Percentiles rank a stretch among this genome's conserved stretches.
Evolutionary conservation across 257 asterid genomes (phyloP).

Genomic region (Phtheirospermum japonicum): DNA sequence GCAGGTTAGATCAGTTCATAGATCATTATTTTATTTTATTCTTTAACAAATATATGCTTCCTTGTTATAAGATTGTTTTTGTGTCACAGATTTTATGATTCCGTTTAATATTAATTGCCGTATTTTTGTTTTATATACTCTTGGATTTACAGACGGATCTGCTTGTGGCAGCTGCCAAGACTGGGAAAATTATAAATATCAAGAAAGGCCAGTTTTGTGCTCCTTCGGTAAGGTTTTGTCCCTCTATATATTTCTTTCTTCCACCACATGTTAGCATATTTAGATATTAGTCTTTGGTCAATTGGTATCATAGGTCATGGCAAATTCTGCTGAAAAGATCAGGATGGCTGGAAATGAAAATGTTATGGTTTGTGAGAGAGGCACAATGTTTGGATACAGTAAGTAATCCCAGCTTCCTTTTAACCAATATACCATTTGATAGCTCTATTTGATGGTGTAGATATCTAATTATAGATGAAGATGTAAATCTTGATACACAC

Average conservation of each 20-base stretch:
- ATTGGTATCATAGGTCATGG: conserved; percentile 67
- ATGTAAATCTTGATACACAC: not conserved
- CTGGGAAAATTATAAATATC: conserved; percentile 70
- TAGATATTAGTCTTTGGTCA: conserved; percentile 12
- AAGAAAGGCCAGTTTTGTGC: conserved; percentile 94
- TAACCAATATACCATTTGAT: not conserved
- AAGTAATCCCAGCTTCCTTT: conserved; percentile 31
- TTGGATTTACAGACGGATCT: conserved; percentile 69
- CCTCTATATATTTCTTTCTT: not conserved
- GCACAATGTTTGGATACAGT: conserved; percentile 98
- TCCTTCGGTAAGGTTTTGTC: conserved; percentile 47
- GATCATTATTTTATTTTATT: not conserved
- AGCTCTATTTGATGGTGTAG: not conserved
- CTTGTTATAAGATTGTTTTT: not conserved
- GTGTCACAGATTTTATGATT: not conserved
- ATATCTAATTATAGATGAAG: not conserved
- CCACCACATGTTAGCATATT: conserved; percentile 2
- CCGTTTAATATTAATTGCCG: conserved; percentile 8
- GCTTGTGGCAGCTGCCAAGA: conserved; percentile 84
- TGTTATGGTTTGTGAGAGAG: conserved; percentile 99
- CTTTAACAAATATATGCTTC: not conserved
- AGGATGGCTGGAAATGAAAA: conserved; percentile 93
- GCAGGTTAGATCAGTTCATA: conserved; percentile 47
- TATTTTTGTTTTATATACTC: conserved; percentile 18
- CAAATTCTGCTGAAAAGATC: conserved; percentile 86